Percentiles rank a stretch among this genome's conserved stretches.
Conservation (phyloP, 2,329 filamentous ascomycete species). For the Chaetomium globosum region DNA sequence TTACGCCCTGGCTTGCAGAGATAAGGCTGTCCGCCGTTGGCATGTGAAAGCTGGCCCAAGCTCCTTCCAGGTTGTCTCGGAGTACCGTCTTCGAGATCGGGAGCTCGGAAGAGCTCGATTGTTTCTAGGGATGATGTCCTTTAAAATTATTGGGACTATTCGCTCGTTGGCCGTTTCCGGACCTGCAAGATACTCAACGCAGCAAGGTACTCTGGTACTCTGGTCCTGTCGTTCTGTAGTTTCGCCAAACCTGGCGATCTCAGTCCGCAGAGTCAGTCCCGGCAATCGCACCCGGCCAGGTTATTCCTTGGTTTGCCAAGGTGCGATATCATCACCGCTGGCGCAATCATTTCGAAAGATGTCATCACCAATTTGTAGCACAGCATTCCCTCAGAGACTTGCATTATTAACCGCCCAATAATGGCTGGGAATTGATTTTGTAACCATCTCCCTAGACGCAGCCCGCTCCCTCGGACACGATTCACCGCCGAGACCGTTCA, state of each 20-base stretch:
- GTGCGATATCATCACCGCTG: not conserved
- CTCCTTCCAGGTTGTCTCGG: not conserved
- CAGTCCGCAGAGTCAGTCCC: too few species aligned
- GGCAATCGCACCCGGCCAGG: not conserved
- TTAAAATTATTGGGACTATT: not conserved
- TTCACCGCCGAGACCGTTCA: not conserved
- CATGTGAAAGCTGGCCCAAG: conserved; percentile 22
- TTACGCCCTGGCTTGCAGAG: conserved; percentile 3
- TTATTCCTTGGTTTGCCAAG: not conserved
- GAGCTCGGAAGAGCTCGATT: not conserved
- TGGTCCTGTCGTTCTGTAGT: not conserved
- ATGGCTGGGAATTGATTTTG: not conserved
- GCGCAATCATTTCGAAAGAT: not conserved
- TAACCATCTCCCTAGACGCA: not conserved
- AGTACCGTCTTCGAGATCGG: not conserved
- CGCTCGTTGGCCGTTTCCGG: not conserved
- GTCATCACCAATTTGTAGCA: not conserved
- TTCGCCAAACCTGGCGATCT: too few species aligned
- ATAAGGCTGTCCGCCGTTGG: not conserved
- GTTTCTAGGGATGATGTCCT: not conserved
- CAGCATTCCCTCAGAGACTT: not conserved
- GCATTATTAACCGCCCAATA: not conserved
- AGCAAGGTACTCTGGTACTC: too few species aligned
- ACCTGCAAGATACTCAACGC: not conserved
- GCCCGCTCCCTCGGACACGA: not conserved